Evolutionary conservation across 2,329 filamentous ascomycete species (phyloP), one percentile per base, ranked within the genome.

Genomic region (Aspergillus neotritici): DNA sequence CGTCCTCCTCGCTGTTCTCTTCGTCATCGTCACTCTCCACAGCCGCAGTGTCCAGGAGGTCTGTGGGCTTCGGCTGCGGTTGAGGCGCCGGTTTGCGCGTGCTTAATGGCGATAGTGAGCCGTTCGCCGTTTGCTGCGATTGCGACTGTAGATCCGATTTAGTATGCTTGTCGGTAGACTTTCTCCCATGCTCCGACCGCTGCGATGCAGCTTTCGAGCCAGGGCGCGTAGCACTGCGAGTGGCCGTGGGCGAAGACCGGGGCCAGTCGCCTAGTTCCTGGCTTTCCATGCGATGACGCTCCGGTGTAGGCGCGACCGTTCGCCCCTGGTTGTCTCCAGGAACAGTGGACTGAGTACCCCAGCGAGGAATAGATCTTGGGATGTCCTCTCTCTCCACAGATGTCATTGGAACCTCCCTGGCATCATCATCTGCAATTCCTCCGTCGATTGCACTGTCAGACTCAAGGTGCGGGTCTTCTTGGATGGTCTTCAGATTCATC

Each of bases 251-350:
- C 29, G 38, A 33, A 8, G 54, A 46, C 8, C 44, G 41, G 4
- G 55, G 51, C 9, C 51, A 60, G 10, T 48, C 55, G 4, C 58
- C 56, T 4, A 62, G 46, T 39, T 62, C 60, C 41, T 61, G 53
- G n/a, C 57, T 62, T 30, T 43, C 48, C 31, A 51, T 37, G n/a
- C 53, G 53, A 35, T 45, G 50, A 14, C 30, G 45, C 15, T 43
- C 37, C 9, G 43, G 46, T 2, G 46, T 46, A 6, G 37, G 34
- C 4, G 36, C 47, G 10, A 48, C 33, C 8, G 31, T 31, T 30
- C 44, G 41, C 4, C 25, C 43, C 5, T 16, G 25, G n/a, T 34
- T 32, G 14, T 38, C 31, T 17, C 33, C 40, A 14, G 37, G 38
- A 29, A 10, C 46, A 8, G 32, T 31, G 3, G 44, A 30, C 33